Evolutionary conservation across 176 grass and related monocot genomes (phyloP), one percentile per base, ranked within the genome.

Genomic region (Musa troglodytarum): DNA sequence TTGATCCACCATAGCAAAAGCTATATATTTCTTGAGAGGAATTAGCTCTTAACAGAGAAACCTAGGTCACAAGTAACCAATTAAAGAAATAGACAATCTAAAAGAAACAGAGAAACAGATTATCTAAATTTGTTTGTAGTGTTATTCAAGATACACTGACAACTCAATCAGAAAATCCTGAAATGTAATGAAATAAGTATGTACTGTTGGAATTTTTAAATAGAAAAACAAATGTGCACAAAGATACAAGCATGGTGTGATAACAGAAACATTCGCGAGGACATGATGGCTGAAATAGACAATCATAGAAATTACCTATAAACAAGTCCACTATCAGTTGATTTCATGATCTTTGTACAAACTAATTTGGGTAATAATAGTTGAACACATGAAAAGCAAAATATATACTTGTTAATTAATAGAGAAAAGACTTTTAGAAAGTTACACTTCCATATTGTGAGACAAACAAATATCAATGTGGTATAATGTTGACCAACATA

Each of bases 1-100:
- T 89, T 82, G 86, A 85, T 74, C 94, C 90, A 65, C 94, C 90
- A 78, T 91, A 98, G 65, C 79, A 85, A 81, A 98, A 98, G 82
- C 86, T 98, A 76, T 91, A 98, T 74, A 98, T 77, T 81, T 93
- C 90, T 67, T 93, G 79, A 2, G 94, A 87, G 7, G 82, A 50
- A 8, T 85, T 76, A 22, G 81, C 74, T 69, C 84, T 93, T 72
- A 98, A 80, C 78, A 85, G 72, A 74, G 90, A 98, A 79, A 93
- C 74, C 94, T 98, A 52, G 52, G 52, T 57, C 20, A 52, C 25
- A 77, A 21, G 80, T 23, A 0, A 10, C 58, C 55, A 51, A 82
- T 78, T 53, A 23, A 54, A 49, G 34, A 25, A 76, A 78, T 8
- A 75, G 52, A 50, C 2, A 78, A 63, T 10, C 17, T 50, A 54